phyloP scores from a whole-genome alignment of 2,329 filamentous ascomycete genomes.

The Penicillium nordicum region DNA sequence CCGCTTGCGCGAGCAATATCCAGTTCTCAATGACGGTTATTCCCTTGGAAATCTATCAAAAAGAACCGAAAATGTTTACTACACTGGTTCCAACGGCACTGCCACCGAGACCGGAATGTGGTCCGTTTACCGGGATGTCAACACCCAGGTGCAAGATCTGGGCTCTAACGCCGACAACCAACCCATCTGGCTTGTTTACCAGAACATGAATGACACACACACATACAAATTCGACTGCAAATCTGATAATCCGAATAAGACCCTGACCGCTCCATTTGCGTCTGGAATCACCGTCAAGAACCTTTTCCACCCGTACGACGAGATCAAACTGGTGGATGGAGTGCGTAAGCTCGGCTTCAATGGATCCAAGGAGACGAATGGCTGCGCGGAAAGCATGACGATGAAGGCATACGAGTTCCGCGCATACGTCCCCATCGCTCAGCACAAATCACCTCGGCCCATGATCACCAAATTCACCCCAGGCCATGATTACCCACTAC shows the following conservation, averaged over 20 bases:
- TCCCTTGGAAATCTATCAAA: constrained; percentile 55
- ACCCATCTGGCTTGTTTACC: constrained; percentile 45
- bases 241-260: constrained; percentile 41
- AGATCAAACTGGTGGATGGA: constrained; percentile 49
- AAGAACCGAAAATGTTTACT: constrained; percentile 47
- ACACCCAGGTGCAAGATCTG: constrained; percentile 51
- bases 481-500: constrained; percentile 57
- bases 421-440: constrained; percentile 54
- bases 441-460: constrained; percentile 51
- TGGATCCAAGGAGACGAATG: constrained; percentile 48
- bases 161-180: constrained; percentile 41
- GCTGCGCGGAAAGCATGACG: constrained; percentile 54
- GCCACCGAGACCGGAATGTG: constrained; percentile 59
- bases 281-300: constrained; percentile 56
- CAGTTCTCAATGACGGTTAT: constrained; percentile 59
- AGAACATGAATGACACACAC: constrained; percentile 46
- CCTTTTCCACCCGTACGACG: constrained; percentile 60
- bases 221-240: constrained; percentile 58
- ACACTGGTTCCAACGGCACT: constrained; percentile 53
- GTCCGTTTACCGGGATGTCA: constrained; percentile 54
- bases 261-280: constrained; percentile 57
- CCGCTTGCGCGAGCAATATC: constrained; percentile 55
- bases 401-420: constrained; percentile 58
- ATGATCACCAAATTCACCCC: constrained; percentile 59
- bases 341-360: constrained; percentile 46